Evolutionary conservation across 805 yeast species (phyloP).

Genomic region (Barnettozyma salicaria): DNA sequence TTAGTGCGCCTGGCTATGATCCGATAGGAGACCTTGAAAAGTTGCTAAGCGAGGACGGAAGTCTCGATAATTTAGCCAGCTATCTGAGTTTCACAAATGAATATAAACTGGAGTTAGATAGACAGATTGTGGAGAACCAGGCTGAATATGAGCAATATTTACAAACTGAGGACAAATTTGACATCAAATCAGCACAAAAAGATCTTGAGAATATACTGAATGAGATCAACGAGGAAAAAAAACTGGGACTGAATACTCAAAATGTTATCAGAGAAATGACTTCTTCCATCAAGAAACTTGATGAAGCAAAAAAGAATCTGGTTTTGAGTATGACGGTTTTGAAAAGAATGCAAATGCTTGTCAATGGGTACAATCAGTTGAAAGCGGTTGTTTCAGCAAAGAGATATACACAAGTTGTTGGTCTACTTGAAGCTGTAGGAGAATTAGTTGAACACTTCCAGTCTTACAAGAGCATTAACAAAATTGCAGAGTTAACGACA

Average conservation of each 20-base stretch:
- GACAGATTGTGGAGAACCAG: constrained; percentile 37
- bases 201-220: constrained; percentile 33
- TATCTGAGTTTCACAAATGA: constrained; percentile 43
- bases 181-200: constrained; percentile 18
- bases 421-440: constrained; percentile 60
- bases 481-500: constrained; percentile 60
- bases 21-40: constrained; percentile 47
- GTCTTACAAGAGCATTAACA: constrained; percentile 77
- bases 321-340: constrained; percentile 81
- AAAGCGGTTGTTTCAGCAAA: constrained; percentile 39
- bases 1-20: constrained; percentile 40
- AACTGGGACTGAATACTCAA: constrained; percentile 50
- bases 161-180: constrained; percentile 19
- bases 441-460: constrained; percentile 70
- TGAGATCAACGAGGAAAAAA: constrained; percentile 42
- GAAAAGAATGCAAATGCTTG: constrained; percentile 80
- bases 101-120: constrained; percentile 45
- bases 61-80: constrained; percentile 45
- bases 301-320: constrained; percentile 76
- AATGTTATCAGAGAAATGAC: constrained; percentile 64
- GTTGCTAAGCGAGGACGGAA: constrained; percentile 45
- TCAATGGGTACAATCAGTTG: constrained; percentile 64
- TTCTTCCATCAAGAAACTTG: constrained; percentile 67
- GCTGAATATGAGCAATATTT: constrained; percentile 28
- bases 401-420: constrained; percentile 48